A percentile compares a stretch with the other conserved stretches of the same genome.
Evolutionary conservation across 345 rosid genomes (phyloP).

Genomic region (Eucalyptus cladocalyx): DNA sequence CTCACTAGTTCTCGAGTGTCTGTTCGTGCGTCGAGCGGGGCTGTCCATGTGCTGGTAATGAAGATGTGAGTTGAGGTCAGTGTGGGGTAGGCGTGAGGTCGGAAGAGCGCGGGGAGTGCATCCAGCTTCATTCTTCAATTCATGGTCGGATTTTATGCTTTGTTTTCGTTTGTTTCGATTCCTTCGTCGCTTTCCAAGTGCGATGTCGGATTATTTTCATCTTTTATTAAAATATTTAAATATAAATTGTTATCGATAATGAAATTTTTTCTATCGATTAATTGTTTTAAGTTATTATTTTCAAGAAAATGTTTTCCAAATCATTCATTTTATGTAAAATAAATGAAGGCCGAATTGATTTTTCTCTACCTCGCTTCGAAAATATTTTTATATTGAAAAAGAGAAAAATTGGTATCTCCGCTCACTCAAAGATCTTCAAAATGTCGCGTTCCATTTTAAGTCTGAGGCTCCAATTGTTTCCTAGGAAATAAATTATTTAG

Average conservation of each 20-base stretch:
- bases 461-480: accelerated
- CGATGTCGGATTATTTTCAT: too few species aligned
- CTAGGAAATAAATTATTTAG: too few species aligned
- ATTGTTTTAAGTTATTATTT: too few species aligned
- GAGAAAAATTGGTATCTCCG: too few species aligned
- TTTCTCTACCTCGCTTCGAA: accelerated
- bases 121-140: not conserved
- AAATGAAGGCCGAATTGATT: not conserved
- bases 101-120: not conserved
- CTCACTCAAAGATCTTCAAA: not conserved
- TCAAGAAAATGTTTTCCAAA: accelerated
- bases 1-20: not conserved
- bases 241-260: not conserved
- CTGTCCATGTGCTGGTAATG: not conserved
- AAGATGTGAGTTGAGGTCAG: not conserved
- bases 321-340: too few species aligned
- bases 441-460: not conserved
- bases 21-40: not conserved
- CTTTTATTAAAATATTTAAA: accelerated
- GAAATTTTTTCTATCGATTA: too few species aligned
- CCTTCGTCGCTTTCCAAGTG: not conserved
- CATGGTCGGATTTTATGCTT: not conserved
- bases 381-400: too few species aligned
- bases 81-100: not conserved
- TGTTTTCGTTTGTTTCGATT: not conserved